Conservation (phyloP, 495 filamentous ascomycete genomes). For the Xylaria cubensis region DNA sequence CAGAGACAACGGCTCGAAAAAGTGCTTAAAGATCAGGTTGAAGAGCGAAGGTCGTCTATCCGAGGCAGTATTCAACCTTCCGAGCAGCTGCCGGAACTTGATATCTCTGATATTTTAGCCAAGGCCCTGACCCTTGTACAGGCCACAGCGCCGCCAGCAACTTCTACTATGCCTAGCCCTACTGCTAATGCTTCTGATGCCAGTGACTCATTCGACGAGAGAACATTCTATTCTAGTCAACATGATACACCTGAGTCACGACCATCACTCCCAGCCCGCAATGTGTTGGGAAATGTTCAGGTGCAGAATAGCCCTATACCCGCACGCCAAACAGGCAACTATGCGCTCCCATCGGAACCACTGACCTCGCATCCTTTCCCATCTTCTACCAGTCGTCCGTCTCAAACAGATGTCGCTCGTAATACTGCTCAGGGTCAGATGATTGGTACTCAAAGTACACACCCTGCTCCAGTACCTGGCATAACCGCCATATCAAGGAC, state of each 20-base stretch:
- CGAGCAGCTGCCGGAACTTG: conserved; percentile 73
- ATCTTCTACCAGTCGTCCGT: conserved; percentile 17
- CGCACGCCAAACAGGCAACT: conserved; percentile 19
- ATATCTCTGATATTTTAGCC: conserved; percentile 74
- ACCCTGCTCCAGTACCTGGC: conserved; percentile 17
- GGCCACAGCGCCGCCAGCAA: conserved; percentile 47
- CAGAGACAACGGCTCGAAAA: conserved; percentile 83
- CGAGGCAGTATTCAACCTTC: conserved; percentile 61
- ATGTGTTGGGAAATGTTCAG: conserved; percentile 53
- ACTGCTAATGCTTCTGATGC: conserved; percentile 63
- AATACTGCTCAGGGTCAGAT: conserved; percentile 10
- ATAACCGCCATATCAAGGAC: conserved; percentile 22
- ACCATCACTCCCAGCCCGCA: conserved; percentile 48
- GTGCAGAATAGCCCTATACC: conserved; percentile 39
- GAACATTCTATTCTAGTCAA: conserved; percentile 94
- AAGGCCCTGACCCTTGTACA: conserved; percentile 74
- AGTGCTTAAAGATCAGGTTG: conserved; percentile 73
- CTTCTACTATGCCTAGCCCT: conserved; percentile 58
- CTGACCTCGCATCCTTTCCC: conserved; percentile 27
- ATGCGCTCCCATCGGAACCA: conserved; percentile 23
- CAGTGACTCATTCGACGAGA: conserved; percentile 86
- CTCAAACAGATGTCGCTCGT: conserved; percentile 14
- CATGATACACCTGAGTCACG: conserved; percentile 57
- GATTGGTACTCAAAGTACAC: background rate
- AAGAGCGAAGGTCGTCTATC: conserved; percentile 64